Conservation (phyloP, 2,329 filamentous ascomycete genomes). For the Fusarium burgessii region DNA sequence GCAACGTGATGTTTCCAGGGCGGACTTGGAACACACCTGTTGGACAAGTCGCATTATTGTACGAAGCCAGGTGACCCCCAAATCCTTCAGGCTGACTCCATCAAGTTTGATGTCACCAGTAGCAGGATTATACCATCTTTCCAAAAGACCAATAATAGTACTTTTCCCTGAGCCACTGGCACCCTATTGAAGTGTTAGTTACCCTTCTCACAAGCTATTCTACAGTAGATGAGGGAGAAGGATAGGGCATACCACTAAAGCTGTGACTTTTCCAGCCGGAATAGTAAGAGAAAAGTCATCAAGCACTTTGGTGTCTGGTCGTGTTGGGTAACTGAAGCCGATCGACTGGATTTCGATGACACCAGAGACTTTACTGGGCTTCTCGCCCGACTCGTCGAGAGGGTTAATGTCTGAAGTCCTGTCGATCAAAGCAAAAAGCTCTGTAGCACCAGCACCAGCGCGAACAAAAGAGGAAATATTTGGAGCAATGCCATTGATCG, state of each 20-base stretch:
- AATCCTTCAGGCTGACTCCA: slow-evolving; percentile 42
- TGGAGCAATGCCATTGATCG: slow-evolving; percentile 45
- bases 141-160: slow-evolving; percentile 53
- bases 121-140: slow-evolving; percentile 52
- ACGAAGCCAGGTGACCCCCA: slow-evolving; percentile 53
- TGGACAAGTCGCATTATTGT: slow-evolving; percentile 52
- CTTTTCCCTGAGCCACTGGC: slow-evolving; percentile 53
- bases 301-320: slow-evolving; percentile 55
- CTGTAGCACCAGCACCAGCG: slow-evolving; percentile 48
- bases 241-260: slow-evolving; percentile 48
- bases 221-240: too few species aligned
- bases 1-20: too few species aligned
- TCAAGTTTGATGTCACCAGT: slow-evolving; percentile 50
- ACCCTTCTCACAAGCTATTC: neutral
- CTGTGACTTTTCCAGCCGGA: slow-evolving; percentile 58
- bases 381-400: slow-evolving; percentile 46
- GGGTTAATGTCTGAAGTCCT: slow-evolving; percentile 51
- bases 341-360: slow-evolving; percentile 53
- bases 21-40: neutral
- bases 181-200: neutral
- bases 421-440: slow-evolving; percentile 48
- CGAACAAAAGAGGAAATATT: slow-evolving; percentile 50
- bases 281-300: slow-evolving; percentile 55
- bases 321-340: slow-evolving; percentile 57
- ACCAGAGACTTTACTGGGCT: slow-evolving; percentile 42